These are phyloP conservation scores for Hanseniaspora hatyaiensis DNA, from an alignment of 805 yeast genomes.

Conservation along the genomic window DNA sequence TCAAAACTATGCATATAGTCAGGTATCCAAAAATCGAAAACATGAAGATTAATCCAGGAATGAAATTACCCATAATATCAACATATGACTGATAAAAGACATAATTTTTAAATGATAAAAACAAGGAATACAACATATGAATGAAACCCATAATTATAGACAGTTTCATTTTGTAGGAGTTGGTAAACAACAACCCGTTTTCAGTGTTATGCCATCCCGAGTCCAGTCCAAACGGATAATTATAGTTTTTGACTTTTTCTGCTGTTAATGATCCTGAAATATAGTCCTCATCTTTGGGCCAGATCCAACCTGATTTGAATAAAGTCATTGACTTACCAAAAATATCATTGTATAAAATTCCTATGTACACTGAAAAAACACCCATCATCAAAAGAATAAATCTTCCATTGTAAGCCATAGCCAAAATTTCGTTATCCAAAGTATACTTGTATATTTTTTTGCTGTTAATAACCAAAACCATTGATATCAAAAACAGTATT, in stretches of 20 bases:
- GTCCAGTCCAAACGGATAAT: conserved; percentile 79
- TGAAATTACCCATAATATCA: conserved; percentile 82
- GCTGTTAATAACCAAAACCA: conserved; percentile 62
- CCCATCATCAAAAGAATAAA: conserved; percentile 91
- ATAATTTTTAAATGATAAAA: conserved; percentile 76
- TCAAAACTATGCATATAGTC: conserved; percentile 73
- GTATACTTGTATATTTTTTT: conserved; percentile 52
- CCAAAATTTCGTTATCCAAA: conserved; percentile 77
- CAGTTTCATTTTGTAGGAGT: conserved; percentile 94
- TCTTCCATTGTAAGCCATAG: conserved; percentile 91
- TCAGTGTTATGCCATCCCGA: conserved; percentile 97
- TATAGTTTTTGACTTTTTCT: conserved; percentile 39
- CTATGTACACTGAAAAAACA: conserved; percentile 86
- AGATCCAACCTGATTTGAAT: conserved; percentile 83
- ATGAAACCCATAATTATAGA: conserved; percentile 87
- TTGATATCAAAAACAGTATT: conserved; percentile 63
- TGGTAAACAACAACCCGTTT: conserved; percentile 76
- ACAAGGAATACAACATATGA: conserved; percentile 85
- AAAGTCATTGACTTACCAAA: conserved; percentile 84
- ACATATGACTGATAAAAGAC: conserved; percentile 54
- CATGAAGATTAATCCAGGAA: conserved; percentile 91
- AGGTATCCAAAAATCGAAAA: conserved; percentile 92
- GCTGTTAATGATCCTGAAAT: conserved; percentile 68
- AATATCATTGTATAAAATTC: conserved; percentile 82
- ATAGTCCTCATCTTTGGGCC: conserved; percentile 77